Percentiles rank a stretch among this genome's conserved stretches.
phyloP scores from a whole-genome alignment of 306 rosid species.

The Clitoria ternatea region DNA sequence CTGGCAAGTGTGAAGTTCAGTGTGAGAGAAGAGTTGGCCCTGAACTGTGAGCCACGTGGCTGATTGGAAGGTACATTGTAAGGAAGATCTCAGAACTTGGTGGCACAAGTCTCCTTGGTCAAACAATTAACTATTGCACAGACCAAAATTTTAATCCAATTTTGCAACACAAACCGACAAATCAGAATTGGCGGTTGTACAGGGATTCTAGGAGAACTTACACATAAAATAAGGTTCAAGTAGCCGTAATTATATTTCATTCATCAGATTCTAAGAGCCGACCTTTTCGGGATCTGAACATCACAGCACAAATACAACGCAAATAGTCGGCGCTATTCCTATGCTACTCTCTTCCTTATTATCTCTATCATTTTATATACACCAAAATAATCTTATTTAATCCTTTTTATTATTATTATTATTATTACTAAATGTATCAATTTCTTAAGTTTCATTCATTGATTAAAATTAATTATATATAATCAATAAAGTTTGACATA shows the following conservation, averaged over 20 bases:
- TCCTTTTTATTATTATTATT: no score
- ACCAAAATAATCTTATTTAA: no score
- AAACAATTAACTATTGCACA: constrained; percentile 43
- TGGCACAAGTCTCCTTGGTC: constrained; percentile 36
- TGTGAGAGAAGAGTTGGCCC: constrained; percentile 30
- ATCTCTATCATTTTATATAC: neutral
- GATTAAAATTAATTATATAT: no score
- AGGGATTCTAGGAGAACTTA: constrained; percentile 22
- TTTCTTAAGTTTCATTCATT: no score
- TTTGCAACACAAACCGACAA: constrained; percentile 62
- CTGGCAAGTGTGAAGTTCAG: constrained; percentile 38
- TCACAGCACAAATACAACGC: constrained; percentile 60
- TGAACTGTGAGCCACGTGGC: constrained; percentile 41
- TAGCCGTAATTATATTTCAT: constrained; percentile 24
- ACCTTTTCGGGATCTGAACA: constrained; percentile 55
- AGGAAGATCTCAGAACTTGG: constrained; percentile 32
- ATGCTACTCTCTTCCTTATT: neutral
- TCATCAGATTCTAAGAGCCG: constrained; percentile 50
- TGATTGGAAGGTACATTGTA: constrained; percentile 18
- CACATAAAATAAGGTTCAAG: constrained; percentile 25
- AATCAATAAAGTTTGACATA: no score
- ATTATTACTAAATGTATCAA: no score
- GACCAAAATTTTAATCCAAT: constrained; percentile 43
- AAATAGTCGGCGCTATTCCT: constrained; percentile 52
- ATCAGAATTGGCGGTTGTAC: constrained; percentile 49